A percentile compares a stretch with the other conserved stretches of the same genome.
Evolutionary conservation across 345 rosid species (phyloP).

Genomic region (Brassica nigra): DNA sequence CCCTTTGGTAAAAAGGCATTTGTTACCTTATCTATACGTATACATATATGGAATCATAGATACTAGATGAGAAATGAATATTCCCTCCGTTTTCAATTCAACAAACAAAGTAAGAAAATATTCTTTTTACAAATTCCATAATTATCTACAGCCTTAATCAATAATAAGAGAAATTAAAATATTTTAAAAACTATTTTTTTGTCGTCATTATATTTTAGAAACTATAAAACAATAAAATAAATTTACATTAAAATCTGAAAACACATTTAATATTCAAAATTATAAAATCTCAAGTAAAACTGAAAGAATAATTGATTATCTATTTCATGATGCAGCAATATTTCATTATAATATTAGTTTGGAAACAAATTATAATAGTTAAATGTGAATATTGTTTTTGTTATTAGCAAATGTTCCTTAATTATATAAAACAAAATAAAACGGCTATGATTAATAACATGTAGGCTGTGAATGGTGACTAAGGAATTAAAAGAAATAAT

Average conservation of each 20-base stretch:
- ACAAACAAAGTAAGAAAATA: neutral
- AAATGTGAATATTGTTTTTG: neutral
- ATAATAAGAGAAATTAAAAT: too few relatives aligned
- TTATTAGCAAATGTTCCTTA: neutral
- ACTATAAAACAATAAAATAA: too few relatives aligned
- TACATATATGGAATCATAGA: constrained; percentile 4
- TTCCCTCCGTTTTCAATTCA: neutral
- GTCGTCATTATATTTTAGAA: too few relatives aligned
- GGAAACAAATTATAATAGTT: neutral
- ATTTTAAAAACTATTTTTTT: too few relatives aligned
- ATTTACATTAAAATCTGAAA: too few relatives aligned
- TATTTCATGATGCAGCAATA: neutral
- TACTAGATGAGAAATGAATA: neutral
- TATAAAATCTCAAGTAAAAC: too few relatives aligned
- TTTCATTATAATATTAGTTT: neutral
- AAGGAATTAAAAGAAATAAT: too few relatives aligned
- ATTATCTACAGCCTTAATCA: too few relatives aligned
- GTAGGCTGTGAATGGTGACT: too few relatives aligned
- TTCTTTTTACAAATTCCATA: neutral
- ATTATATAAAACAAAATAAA: neutral
- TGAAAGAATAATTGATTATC: neutral
- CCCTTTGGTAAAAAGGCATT: neutral
- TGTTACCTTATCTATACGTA: constrained; percentile 29
- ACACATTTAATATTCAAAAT: too few relatives aligned
- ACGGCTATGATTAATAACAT: too few relatives aligned